phyloP scores from a whole-genome alignment of 768 basidiomycete genomes.

The Hebeloma cylindrosporum region DNA sequence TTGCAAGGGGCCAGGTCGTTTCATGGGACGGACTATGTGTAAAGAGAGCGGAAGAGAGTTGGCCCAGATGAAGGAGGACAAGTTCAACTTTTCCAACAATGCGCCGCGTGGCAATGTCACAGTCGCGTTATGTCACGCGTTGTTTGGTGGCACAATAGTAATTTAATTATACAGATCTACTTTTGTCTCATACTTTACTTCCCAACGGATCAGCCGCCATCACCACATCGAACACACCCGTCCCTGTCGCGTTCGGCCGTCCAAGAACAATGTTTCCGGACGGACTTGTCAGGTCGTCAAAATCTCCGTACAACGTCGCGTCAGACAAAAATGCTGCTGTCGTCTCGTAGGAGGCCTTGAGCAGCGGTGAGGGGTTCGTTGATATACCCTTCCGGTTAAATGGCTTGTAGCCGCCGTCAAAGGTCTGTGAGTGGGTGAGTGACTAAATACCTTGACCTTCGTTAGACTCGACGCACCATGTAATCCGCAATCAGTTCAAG shows the following conservation, averaged over 20 bases:
- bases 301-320: slow-evolving; percentile 92
- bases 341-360: slow-evolving; percentile 98
- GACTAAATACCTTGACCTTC: too few species aligned
- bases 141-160: slow-evolving; percentile 17
- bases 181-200: slow-evolving; percentile 3
- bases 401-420: slow-evolving; percentile 96
- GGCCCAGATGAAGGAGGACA: slow-evolving; percentile 14
- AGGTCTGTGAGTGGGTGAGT: slow-evolving; percentile 63
- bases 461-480: slow-evolving; percentile 95
- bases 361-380: slow-evolving; percentile 88
- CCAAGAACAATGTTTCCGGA: slow-evolving; percentile 93
- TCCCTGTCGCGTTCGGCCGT: slow-evolving; percentile 86
- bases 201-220: slow-evolving; percentile 43
- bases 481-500: slow-evolving; percentile 98
- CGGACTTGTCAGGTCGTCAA: slow-evolving; percentile 87
- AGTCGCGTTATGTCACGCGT: slow-evolving; percentile 38
- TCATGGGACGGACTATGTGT: slow-evolving; percentile 27
- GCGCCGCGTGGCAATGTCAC: slow-evolving; percentile 33
- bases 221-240: slow-evolving; percentile 89
- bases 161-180: slow-evolving; percentile 12
- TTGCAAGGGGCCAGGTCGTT: slow-evolving; percentile 53
- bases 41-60: slow-evolving; percentile 10
- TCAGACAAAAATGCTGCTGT: slow-evolving; percentile 93
- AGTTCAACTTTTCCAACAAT: slow-evolving; percentile 24
- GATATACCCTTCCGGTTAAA: slow-evolving; percentile 97